These are phyloP conservation scores for Choanephora cucurbitarum DNA, from an alignment of 371 early-diverging fungal species.

Conservation along the genomic window DNA sequence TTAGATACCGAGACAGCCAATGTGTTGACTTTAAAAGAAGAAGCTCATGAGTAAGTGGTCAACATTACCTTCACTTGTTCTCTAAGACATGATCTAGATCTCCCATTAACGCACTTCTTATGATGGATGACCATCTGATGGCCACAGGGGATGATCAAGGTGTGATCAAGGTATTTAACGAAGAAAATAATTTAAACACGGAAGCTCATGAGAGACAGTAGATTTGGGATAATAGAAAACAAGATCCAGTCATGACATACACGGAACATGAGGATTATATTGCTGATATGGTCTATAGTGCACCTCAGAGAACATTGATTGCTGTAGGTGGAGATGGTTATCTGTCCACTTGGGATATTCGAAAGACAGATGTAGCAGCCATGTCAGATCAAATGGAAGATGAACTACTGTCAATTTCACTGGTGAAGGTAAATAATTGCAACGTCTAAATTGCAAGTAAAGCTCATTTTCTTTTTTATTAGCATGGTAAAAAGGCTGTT, in stretches of 20 bases:
- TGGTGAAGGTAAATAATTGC: conserved; percentile 76
- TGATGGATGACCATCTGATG: conserved; percentile 62
- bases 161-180: conserved; percentile 78
- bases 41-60: conserved; percentile 73
- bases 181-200: conserved; percentile 2
- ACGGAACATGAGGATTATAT: conserved; percentile 85
- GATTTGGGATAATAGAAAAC: conserved; percentile 79
- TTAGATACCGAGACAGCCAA: conserved; percentile 73
- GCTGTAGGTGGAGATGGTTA: conserved; percentile 84
- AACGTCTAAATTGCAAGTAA: too few relatives aligned
- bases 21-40: conserved; percentile 55
- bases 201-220: not conserved
- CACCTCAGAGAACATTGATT: conserved; percentile 65
- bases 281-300: conserved; percentile 70
- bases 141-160: conserved; percentile 92
- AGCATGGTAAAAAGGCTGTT: conserved; percentile 74
- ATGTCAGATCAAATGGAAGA: conserved; percentile 86
- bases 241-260: conserved; percentile 65
- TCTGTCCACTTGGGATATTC: conserved; percentile 82
- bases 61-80: too few relatives aligned
- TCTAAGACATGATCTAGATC: conserved; percentile 36
- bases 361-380: conserved; percentile 65
- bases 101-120: conserved; percentile 75
- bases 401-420: conserved; percentile 77
- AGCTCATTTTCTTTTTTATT: too few relatives aligned